Conservation (phyloP, 164 flowering plant genomes). For the Saururus chinensis region DNA sequence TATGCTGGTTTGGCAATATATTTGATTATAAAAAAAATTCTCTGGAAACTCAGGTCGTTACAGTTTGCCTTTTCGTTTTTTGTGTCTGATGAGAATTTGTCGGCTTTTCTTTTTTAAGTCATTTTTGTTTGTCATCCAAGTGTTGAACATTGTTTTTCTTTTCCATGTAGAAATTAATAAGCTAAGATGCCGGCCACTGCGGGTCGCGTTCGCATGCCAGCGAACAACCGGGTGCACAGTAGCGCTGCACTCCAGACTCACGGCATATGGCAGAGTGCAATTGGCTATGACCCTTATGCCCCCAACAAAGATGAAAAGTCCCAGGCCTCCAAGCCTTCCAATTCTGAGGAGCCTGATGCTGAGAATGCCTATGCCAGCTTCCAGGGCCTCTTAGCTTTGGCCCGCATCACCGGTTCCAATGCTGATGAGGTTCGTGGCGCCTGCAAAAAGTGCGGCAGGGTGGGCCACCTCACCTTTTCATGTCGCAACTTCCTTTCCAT, state of each 20-base stretch:
- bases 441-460: constrained; percentile 93
- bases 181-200: constrained; percentile 96
- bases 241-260: constrained; percentile 98
- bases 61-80: not conserved
- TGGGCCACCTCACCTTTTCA: constrained; percentile 83
- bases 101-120: not conserved
- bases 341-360: constrained; percentile 38
- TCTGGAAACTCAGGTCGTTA: no score
- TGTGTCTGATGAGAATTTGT: not conserved
- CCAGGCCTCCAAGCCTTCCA: constrained; percentile 4
- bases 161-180: not conserved
- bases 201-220: constrained; percentile 99
- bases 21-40: no score
- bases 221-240: constrained; percentile 97
- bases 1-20: no score
- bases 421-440: constrained; percentile 86
- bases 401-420: constrained; percentile 69
- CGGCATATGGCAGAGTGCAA: constrained; percentile 98
- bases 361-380: constrained; percentile 87
- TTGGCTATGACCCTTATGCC: constrained; percentile 93
- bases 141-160: not conserved
- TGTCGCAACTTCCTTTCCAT: constrained; percentile 80
- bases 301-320: constrained; percentile 70
- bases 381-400: constrained; percentile 85
- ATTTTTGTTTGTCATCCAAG: not conserved